Conservation (phyloP, 192 early-diverging fungal genomes). For the Backusella sp. region DNA sequence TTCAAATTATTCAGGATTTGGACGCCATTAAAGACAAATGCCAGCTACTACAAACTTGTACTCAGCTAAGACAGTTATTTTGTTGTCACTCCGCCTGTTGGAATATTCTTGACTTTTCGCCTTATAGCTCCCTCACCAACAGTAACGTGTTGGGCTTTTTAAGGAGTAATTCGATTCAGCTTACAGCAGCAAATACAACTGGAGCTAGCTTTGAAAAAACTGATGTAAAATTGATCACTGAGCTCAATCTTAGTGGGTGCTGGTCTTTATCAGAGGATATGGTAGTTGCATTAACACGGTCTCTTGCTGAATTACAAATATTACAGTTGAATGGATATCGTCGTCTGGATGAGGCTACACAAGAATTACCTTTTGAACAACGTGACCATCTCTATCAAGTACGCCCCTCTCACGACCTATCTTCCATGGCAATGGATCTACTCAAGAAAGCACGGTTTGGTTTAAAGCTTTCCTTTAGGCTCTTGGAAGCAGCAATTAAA, state of each 20-base stretch:
- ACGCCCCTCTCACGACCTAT: conserved; percentile 15
- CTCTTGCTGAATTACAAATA: background rate
- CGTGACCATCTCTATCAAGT: conserved; percentile 24
- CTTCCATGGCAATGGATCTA: conserved; percentile 21
- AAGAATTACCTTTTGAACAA: conserved; percentile 5
- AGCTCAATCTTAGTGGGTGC: conserved; percentile 8
- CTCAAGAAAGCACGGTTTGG: conserved; percentile 6
- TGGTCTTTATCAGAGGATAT: conserved; percentile 14
- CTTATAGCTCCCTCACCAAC: conserved; percentile 16
- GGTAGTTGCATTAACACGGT: background rate
- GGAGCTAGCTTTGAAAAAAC: background rate
- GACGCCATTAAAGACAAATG: conserved; percentile 24
- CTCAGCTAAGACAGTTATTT: conserved; percentile 17
- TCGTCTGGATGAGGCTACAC: background rate
- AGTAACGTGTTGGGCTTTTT: conserved; percentile 13
- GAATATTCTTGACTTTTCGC: conserved; percentile 27
- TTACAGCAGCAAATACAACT: background rate
- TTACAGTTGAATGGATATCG: conserved; percentile 19
- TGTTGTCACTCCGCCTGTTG: conserved; percentile 12
- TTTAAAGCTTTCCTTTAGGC: conserved; percentile 8
- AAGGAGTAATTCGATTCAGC: conserved; percentile 11
- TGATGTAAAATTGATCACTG: background rate
- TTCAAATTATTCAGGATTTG: conserved; percentile 17
- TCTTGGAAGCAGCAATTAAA: background rate
- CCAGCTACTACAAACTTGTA: conserved; percentile 9